Conservation (phyloP, 2,329 filamentous ascomycete species). For the Pseudogymnoascus pannorum region DNA sequence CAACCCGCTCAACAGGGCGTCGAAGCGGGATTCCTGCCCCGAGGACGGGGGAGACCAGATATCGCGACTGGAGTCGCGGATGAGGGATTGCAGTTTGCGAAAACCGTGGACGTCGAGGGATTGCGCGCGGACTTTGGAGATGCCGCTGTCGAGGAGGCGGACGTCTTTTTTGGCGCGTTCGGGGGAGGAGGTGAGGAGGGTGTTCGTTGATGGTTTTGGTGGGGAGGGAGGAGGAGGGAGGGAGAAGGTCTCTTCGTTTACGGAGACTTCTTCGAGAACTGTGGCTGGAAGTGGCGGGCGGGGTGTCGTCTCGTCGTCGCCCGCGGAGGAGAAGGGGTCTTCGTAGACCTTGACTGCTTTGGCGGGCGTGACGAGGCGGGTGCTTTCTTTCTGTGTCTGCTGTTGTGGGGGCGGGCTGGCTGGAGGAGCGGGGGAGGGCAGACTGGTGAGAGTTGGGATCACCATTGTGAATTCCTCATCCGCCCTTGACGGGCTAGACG, state of each 20-base stretch:
- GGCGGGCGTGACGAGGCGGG: constrained; percentile 19
- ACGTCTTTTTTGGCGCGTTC: constrained; percentile 51
- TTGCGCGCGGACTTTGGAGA: constrained; percentile 62
- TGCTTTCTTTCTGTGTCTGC: constrained; percentile 34
- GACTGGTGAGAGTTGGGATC: constrained; percentile 39
- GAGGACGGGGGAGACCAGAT: constrained; percentile 40
- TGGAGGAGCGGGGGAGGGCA: constrained; percentile 21
- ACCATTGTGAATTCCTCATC: constrained; percentile 49
- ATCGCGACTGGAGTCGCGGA: constrained; percentile 51
- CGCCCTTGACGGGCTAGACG: constrained; percentile 37
- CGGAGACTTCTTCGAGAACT: constrained; percentile 52
- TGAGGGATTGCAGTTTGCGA: constrained; percentile 66
- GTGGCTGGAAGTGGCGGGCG: constrained; percentile 36
- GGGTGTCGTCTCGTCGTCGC: constrained; percentile 39
- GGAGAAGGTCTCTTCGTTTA: constrained; percentile 44
- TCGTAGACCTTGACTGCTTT: constrained; percentile 48
- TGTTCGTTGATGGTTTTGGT: constrained; percentile 14
- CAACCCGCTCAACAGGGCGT: constrained; percentile 57
- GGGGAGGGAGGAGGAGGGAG: not conserved
- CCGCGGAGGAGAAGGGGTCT: constrained; percentile 46
- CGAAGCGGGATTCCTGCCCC: constrained; percentile 56
- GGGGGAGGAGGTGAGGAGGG: too few species aligned
- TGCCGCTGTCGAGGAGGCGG: constrained; percentile 65
- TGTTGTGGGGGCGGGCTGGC: constrained; percentile 32
- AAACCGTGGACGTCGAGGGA: constrained; percentile 76